Evolutionary conservation across 2,329 filamentous ascomycete species (phyloP).

Genomic region (Fusarium sp.): DNA sequence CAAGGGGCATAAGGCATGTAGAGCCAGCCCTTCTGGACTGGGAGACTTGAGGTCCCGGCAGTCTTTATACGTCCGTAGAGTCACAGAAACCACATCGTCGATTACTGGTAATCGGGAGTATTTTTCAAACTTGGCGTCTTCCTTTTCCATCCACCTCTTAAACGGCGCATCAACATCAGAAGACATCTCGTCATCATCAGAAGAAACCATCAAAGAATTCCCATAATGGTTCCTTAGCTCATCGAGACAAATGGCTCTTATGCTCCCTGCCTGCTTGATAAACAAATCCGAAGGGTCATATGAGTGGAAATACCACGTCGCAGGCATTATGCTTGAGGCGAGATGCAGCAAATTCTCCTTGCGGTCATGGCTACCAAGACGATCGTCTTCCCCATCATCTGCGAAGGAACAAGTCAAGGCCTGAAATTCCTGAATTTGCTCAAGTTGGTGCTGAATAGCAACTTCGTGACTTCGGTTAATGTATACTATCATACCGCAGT

Average conservation of each 20-base stretch:
- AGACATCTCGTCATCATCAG: neutral
- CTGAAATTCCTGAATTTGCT: neutral
- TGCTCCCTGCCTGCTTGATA: neutral
- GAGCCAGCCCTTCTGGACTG: neutral
- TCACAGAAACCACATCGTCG: neutral
- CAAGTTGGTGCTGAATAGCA: rapidly evolving
- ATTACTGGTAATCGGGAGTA: neutral
- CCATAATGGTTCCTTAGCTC: neutral
- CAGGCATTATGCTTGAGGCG: neutral
- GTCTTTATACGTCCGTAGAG: neutral
- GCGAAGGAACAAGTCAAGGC: neutral
- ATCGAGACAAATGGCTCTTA: neutral
- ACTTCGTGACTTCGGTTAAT: neutral
- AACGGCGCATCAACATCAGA: neutral
- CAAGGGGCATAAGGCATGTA: neutral
- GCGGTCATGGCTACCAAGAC: neutral
- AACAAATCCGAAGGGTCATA: neutral
- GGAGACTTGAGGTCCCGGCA: neutral
- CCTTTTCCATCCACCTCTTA: neutral
- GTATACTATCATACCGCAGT: neutral
- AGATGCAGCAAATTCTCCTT: neutral
- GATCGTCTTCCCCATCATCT: neutral
- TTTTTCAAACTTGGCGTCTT: neutral
- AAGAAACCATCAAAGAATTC: neutral
- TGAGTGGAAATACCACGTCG: neutral